phyloP scores from a whole-genome alignment of 73 alveolate species.

The Paramecium sonneborni region DNA sequence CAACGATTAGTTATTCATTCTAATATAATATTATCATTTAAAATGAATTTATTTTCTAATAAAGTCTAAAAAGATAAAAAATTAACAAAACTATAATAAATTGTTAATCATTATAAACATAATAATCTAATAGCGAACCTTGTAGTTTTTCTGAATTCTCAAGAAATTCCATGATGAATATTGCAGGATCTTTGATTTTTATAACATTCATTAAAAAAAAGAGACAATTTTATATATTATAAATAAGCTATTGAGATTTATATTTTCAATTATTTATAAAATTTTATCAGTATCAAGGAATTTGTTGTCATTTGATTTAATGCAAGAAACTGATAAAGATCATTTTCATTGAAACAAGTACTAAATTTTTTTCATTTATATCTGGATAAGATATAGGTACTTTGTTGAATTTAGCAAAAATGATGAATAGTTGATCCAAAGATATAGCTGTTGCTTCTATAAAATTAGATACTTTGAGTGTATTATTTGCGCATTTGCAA shows the following conservation, averaged over 20 bases:
- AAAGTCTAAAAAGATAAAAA: too few species aligned
- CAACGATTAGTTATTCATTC: too few species aligned
- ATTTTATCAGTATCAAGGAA: not conserved
- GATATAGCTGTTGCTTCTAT: not conserved
- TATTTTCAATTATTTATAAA: not conserved
- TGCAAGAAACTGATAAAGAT: not conserved
- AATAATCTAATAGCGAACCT: too few species aligned
- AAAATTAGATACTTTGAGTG: not conserved
- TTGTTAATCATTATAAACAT: too few species aligned
- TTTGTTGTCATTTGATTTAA: not conserved
- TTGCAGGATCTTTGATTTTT: not conserved
- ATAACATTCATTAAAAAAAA: not conserved
- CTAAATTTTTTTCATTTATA: conserved; percentile 53
- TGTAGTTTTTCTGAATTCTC: not conserved
- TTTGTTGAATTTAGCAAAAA: too few species aligned
- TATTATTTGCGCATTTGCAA: not conserved
- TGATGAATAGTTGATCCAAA: not conserved
- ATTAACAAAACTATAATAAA: too few species aligned
- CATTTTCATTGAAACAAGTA: conserved; percentile 36
- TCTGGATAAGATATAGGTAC: too few species aligned
- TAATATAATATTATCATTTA: too few species aligned
- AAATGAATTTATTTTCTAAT: too few species aligned
- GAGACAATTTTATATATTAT: not conserved
- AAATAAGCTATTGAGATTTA: not conserved
- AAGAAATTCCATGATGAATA: not conserved